phyloP scores from a whole-genome alignment of 73 alveolate species.

The Diophrys appendiculata region DNA sequence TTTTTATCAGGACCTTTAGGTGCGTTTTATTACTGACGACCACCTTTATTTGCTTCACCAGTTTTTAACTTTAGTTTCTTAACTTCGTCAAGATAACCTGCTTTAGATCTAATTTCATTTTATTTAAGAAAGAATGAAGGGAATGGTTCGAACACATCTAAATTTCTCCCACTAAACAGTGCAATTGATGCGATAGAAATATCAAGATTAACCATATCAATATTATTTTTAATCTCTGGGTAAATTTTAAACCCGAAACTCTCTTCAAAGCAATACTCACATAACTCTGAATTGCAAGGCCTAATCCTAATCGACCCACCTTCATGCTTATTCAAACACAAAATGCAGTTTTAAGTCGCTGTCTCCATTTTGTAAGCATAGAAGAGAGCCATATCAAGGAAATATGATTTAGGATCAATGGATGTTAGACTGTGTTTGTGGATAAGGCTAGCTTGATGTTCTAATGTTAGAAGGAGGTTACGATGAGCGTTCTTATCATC shows the following conservation, averaged over 20 bases:
- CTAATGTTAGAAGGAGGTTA: neutral
- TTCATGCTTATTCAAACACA: neutral
- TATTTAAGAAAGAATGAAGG: slow-evolving; percentile 54
- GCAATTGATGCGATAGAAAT: slow-evolving; percentile 39
- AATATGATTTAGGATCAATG: neutral
- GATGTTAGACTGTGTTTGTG: neutral
- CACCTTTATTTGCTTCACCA: neutral
- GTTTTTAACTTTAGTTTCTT: slow-evolving; percentile 9
- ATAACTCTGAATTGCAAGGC: neutral
- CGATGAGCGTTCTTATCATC: neutral
- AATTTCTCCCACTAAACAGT: slow-evolving; percentile 16
- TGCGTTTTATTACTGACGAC: neutral
- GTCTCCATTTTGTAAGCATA: neutral
- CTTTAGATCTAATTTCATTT: slow-evolving; percentile 42
- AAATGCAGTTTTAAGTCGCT: neutral
- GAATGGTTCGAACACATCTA: slow-evolving; percentile 56
- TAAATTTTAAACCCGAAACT: slow-evolving; percentile 32
- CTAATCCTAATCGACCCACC: slow-evolving; percentile 2
- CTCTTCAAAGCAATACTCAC: slow-evolving; percentile 54
- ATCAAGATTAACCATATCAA: slow-evolving; percentile 20
- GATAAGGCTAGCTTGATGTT: too few species aligned
- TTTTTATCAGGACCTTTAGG: slow-evolving; percentile 14
- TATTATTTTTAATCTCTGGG: slow-evolving; percentile 45
- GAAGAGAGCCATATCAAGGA: neutral
- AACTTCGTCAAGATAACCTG: slow-evolving; percentile 41